These are phyloP conservation scores for Suhomyces bribrorum DNA, from an alignment of 1,139 yeast species.

Conservation along the genomic window DNA sequence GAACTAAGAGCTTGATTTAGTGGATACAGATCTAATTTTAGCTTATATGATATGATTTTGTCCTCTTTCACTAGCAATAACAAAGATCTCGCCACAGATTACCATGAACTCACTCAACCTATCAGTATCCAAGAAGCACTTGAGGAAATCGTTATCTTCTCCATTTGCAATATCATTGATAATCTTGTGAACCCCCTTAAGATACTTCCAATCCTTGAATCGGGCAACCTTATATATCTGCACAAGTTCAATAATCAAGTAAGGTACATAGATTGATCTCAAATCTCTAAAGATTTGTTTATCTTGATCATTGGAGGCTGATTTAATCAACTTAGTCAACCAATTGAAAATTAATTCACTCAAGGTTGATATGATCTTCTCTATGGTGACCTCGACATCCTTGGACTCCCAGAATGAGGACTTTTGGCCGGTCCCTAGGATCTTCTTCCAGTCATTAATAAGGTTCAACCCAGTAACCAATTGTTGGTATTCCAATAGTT, in stretches of 20 bases:
- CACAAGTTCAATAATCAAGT: conserved; percentile 62
- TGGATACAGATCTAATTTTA: too few species aligned
- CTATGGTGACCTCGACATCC: conserved; percentile 40
- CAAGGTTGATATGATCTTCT: conserved; percentile 35
- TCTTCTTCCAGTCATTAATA: conserved; percentile 43
- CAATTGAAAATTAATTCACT: conserved; percentile 32
- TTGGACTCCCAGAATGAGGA: conserved; percentile 29
- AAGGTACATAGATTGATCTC: conserved; percentile 73
- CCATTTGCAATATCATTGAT: conserved; percentile 53
- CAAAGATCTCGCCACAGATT: conserved; percentile 58
- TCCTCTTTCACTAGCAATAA: conserved; percentile 46
- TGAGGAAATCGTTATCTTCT: conserved; percentile 39
- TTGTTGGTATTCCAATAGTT: conserved; percentile 53
- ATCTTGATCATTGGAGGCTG: conserved; percentile 11
- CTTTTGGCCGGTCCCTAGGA: conserved; percentile 17
- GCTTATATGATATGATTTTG: conserved; percentile 10
- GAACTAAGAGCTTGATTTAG: too few species aligned
- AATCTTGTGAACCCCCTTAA: conserved; percentile 58
- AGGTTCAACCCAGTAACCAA: conserved; percentile 44
- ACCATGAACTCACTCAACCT: conserved; percentile 62
- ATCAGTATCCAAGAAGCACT: conserved; percentile 61
- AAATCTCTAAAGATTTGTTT: conserved; percentile 42
- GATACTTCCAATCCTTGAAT: conserved; percentile 38
- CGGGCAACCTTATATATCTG: conserved; percentile 51
- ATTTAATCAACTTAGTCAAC: conserved; percentile 29